Evolutionary conservation across 192 early-diverging fungal species (phyloP), one percentile per base, ranked within the genome.

Genomic region (Backusella circina): DNA sequence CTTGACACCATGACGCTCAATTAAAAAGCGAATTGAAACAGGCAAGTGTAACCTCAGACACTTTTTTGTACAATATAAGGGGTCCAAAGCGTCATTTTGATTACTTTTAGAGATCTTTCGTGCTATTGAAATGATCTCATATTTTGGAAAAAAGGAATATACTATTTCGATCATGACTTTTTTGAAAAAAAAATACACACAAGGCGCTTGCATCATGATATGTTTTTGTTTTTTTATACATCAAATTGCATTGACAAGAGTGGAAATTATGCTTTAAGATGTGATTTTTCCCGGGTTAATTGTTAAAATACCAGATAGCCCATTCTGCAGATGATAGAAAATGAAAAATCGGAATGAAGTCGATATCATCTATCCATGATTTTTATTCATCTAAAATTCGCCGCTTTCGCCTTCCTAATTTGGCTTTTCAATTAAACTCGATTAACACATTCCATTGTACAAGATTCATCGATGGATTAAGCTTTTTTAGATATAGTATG

Each of bases 81-180:
- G 37, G 70, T 7, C n/a, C 15, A 71, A 41, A 30, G 21, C 54
- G 21, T 26, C 54, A 61, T 28, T 51, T 61, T 47, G 44, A 12
- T 61, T 26, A 28, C 54, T 61, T 61, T 57, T 57, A 57, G 23
- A 61, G 10, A 28, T 28, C 12, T 1, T 61, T 61, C 13, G 54
- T 61, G 54, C 13, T 5, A 61, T 61, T 61, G 54, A 61, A 61
- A 61, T 61, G 54, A 61, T 61, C 54, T 61, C 54, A 64, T 73
- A 15, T 18, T 57, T 33, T 21, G 16, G 18, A 37, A 37, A 72
- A 57, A 35, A 73, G n/a, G 54, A 73, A 73, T 33, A 74, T 23
- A 74, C 16, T 18, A 44, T 18, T 44, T 44, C 7, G 18, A 37
- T n/a, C 31, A 38, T 54, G 18, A 54, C 6, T n/a, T 54, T 54